Conservation (phyloP, 352 stramenopile genomes). For the Pythium periplocum region DNA sequence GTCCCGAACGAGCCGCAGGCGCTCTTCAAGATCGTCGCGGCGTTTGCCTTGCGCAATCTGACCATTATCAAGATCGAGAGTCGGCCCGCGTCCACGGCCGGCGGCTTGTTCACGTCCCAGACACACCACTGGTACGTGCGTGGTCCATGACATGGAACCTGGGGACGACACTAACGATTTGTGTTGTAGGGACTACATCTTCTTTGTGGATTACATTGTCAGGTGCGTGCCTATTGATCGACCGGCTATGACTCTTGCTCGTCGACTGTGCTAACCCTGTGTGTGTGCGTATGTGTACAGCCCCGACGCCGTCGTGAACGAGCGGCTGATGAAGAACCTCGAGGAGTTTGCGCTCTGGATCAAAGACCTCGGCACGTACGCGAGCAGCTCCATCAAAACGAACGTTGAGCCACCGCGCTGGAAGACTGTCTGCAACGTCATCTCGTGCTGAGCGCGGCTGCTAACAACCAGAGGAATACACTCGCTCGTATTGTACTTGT, state of each 20-base stretch:
- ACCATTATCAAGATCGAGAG: constrained; percentile 84
- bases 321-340: constrained; percentile 46
- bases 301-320: constrained; percentile 29
- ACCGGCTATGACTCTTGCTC: too few relatives aligned
- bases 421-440: constrained; percentile 59
- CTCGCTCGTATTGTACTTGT: not conserved
- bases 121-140: constrained; percentile 54
- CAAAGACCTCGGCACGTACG: constrained; percentile 70
- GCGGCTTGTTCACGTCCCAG: constrained; percentile 51
- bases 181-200: constrained; percentile 64
- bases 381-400: constrained; percentile 50
- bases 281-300: constrained; percentile 9
- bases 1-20: constrained; percentile 66
- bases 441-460: constrained; percentile 35
- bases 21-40: constrained; percentile 75
- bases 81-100: constrained; percentile 55
- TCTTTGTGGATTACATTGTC: constrained; percentile 72
- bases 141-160: not conserved
- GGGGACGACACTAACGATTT: not conserved
- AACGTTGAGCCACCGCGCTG: constrained; percentile 62
- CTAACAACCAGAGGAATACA: too few relatives aligned
- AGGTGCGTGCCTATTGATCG: constrained; percentile 19
- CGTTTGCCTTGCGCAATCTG: constrained; percentile 67
- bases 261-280: not conserved
- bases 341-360: constrained; percentile 77